A percentile compares a stretch with the other conserved stretches of the same genome.
These are phyloP conservation scores for Diaporthe sp. DNA, from an alignment of 2,329 filamentous ascomycete species.

Conservation along the genomic window DNA sequence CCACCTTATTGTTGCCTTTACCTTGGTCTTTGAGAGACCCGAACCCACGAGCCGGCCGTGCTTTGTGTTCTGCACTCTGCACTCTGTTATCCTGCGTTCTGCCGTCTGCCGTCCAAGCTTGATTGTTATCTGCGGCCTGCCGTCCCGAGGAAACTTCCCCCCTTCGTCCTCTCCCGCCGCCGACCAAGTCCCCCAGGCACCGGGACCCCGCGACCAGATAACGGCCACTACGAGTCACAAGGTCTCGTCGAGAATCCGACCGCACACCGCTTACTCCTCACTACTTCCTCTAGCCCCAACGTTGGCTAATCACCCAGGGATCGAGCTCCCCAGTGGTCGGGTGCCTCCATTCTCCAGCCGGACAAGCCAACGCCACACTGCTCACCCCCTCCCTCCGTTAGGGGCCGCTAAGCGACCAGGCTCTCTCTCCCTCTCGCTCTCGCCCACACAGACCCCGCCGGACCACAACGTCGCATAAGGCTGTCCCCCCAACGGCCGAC, in stretches of 20 bases:
- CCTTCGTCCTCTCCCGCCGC: not conserved
- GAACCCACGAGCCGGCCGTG: not conserved
- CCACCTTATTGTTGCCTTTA: not conserved
- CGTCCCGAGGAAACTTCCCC: constrained; percentile 13
- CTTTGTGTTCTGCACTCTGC: not conserved
- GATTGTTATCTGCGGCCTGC: constrained; percentile 31
- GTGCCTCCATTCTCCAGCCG: constrained; percentile 16
- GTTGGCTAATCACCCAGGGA: constrained; percentile 8
- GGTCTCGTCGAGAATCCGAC: constrained; percentile 8
- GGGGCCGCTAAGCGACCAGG: constrained; percentile 14
- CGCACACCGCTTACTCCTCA: constrained; percentile 25
- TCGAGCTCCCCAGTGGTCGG: constrained; percentile 10
- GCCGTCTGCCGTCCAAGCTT: constrained; percentile 20
- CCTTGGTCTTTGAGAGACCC: not conserved
- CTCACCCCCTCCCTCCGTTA: not conserved
- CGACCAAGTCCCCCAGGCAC: not conserved
- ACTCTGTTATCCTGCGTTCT: not conserved
- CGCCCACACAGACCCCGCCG: constrained; percentile 8
- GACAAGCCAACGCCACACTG: constrained; percentile 24
- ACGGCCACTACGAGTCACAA: constrained; percentile 31
- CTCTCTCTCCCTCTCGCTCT: not conserved
- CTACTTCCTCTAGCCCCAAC: constrained; percentile 11
- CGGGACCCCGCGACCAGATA: constrained; percentile 13
- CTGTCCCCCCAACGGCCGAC: constrained; percentile 28
- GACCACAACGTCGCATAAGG: constrained; percentile 39